Conservation (phyloP, 2,329 filamentous ascomycete genomes). For the Penicillium sp. region DNA sequence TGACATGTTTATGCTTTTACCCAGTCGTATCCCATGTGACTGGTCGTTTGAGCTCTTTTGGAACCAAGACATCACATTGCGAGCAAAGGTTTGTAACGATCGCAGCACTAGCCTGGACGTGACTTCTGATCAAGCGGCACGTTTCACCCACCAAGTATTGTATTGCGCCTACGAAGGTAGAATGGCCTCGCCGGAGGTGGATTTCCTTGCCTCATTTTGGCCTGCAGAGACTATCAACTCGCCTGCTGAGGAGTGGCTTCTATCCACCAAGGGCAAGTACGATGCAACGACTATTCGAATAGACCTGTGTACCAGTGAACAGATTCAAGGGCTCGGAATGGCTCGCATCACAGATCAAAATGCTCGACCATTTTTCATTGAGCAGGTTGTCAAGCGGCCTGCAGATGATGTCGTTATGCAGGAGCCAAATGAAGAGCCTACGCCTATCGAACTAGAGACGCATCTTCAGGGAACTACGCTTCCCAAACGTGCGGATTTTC, state of each 20-base stretch:
- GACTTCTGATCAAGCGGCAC: slow-evolving; percentile 12
- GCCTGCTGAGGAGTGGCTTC: slow-evolving; percentile 18
- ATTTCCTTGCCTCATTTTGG: slow-evolving; percentile 22
- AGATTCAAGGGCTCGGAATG: slow-evolving; percentile 17
- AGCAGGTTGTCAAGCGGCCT: slow-evolving; percentile 17
- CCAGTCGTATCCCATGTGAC: slow-evolving; percentile 20
- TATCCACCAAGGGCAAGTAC: slow-evolving; percentile 16
- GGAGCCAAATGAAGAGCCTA: background rate
- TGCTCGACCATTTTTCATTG: slow-evolving; percentile 18
- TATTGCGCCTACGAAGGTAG: slow-evolving; percentile 19
- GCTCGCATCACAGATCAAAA: slow-evolving; percentile 16
- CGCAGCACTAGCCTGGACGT: background rate
- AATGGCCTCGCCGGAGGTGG: slow-evolving; percentile 15
- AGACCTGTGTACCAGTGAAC: background rate
- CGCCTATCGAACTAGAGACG: slow-evolving; percentile 13
- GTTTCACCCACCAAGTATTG: slow-evolving; percentile 19
- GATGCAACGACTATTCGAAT: background rate
- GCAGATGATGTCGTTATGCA: slow-evolving; percentile 4
- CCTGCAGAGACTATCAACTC: slow-evolving; percentile 12
- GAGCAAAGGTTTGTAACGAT: slow-evolving; percentile 17
- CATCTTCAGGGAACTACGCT: slow-evolving; percentile 25
- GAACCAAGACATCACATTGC: slow-evolving; percentile 22
- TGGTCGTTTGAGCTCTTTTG: slow-evolving; percentile 27
- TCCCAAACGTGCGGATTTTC: slow-evolving; percentile 31
- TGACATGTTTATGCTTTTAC: slow-evolving; percentile 24